These are phyloP conservation scores for Cladophialophora psammophila DNA, from an alignment of 2,329 filamentous ascomycete genomes.

Conservation along the genomic window DNA sequence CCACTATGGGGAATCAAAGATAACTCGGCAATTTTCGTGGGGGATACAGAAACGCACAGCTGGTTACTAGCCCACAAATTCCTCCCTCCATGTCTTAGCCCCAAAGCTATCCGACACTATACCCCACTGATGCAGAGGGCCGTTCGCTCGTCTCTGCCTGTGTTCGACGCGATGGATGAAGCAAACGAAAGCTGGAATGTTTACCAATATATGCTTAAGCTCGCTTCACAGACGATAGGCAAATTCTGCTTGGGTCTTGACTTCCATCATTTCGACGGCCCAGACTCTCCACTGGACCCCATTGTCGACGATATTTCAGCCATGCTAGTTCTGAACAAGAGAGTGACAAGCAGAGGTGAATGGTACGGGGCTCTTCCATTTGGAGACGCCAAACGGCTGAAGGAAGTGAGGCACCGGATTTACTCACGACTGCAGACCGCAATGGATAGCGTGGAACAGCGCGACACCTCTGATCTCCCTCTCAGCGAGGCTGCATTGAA, in stretches of 20 bases:
- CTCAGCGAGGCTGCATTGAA: conserved; percentile 57
- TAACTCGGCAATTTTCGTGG: conserved; percentile 44
- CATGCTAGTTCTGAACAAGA: conserved; percentile 65
- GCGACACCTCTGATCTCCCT: conserved; percentile 44
- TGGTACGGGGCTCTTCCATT: conserved; percentile 67
- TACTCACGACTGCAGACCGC: conserved; percentile 24
- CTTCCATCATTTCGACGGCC: conserved; percentile 52
- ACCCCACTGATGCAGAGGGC: conserved; percentile 48
- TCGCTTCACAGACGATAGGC: no score
- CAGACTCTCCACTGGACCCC: conserved; percentile 58
- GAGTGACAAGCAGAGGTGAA: conserved; percentile 60
- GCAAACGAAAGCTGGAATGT: no score
- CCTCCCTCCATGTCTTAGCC: conserved; percentile 64
- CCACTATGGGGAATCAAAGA: conserved; percentile 44
- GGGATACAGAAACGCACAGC: conserved; percentile 38
- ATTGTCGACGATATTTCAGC: conserved; percentile 62
- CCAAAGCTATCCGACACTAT: conserved; percentile 68
- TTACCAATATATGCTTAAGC: no score
- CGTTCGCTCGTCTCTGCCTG: no score
- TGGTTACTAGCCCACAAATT: conserved; percentile 65
- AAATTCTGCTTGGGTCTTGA: conserved; percentile 44
- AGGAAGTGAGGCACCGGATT: background rate
- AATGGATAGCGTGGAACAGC: conserved; percentile 25
- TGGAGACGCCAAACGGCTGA: conserved; percentile 60
- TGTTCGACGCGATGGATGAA: no score